phyloP scores from a whole-genome alignment of 2,329 filamentous ascomycete species.

The Ustilaginoidea virens region DNA sequence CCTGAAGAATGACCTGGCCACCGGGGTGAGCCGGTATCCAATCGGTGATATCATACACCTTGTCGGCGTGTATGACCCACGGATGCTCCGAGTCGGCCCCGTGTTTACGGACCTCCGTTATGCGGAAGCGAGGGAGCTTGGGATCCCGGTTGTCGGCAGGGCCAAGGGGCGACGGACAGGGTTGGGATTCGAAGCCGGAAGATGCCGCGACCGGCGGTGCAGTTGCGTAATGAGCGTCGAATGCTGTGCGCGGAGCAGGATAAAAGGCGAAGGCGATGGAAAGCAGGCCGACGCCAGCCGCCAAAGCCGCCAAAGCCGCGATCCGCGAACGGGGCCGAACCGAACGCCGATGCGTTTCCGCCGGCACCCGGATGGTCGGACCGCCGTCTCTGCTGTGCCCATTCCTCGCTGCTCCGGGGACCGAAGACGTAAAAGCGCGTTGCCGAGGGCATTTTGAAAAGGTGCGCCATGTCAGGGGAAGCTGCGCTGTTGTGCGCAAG shows the following conservation, averaged over 20 bases:
- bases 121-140: constrained; percentile 30
- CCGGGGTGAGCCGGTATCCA: constrained; percentile 52
- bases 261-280: constrained; percentile 3
- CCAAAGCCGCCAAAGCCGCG: constrained; percentile 4
- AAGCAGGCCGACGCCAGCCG: constrained; percentile 4
- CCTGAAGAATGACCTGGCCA: constrained; percentile 51
- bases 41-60: constrained; percentile 57
- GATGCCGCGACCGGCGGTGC: background rate
- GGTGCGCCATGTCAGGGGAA: background rate
- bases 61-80: constrained; percentile 49
- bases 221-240: constrained; percentile 5
- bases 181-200: background rate
- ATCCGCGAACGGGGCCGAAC: constrained; percentile 4
- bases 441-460: background rate
- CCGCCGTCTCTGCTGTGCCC: background rate
- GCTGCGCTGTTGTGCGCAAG: background rate
- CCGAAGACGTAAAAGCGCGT: constrained; percentile 1
- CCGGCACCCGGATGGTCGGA: constrained; percentile 2
- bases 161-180: constrained; percentile 1
- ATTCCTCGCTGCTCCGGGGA: constrained; percentile 1
- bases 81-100: constrained; percentile 35
- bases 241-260: constrained; percentile 1
- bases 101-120: constrained; percentile 36
- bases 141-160: constrained; percentile 19
- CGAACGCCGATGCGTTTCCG: constrained; percentile 3